phyloP scores from a whole-genome alignment of 768 basidiomycete genomes.

The Infundibulicybe gibba region DNA sequence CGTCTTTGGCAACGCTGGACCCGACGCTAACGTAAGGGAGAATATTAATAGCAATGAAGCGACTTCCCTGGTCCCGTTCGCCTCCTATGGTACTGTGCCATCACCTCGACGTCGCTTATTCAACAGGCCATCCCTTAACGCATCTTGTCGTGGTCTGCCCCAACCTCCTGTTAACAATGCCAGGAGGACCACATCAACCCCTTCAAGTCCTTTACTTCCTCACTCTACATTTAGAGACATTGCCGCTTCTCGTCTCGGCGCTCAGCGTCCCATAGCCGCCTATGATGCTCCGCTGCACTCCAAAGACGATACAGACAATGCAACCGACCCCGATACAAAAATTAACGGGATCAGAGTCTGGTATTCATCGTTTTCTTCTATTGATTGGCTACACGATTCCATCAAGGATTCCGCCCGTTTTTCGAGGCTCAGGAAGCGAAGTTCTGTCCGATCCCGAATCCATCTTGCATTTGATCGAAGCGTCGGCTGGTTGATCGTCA shows the following conservation, averaged over 20 bases:
- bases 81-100: conserved; percentile 58
- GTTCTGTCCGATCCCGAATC: conserved; percentile 64
- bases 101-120: conserved; percentile 19
- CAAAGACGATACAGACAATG: conserved; percentile 28
- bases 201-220: conserved; percentile 28
- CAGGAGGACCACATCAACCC: conserved; percentile 28
- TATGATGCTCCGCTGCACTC: conserved; percentile 55
- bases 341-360: conserved; percentile 88
- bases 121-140: conserved; percentile 20
- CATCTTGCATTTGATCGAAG: conserved; percentile 69
- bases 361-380: conserved; percentile 87
- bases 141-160: conserved; percentile 30
- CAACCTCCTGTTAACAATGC: conserved; percentile 34
- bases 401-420: conserved; percentile 91
- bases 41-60: conserved; percentile 24
- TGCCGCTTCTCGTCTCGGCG: conserved; percentile 35
- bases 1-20: conserved; percentile 1
- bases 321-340: conserved; percentile 53
- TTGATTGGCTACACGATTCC: conserved; percentile 96
- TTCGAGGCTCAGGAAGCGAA: conserved; percentile 63
- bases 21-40: conserved; percentile 3
- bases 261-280: conserved; percentile 66
- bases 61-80: conserved; percentile 19
- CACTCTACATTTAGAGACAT: conserved; percentile 36
- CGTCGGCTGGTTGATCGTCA: conserved; percentile 87